Conservation (phyloP, 805 yeast species). For the Candida nonsorbophila region DNA sequence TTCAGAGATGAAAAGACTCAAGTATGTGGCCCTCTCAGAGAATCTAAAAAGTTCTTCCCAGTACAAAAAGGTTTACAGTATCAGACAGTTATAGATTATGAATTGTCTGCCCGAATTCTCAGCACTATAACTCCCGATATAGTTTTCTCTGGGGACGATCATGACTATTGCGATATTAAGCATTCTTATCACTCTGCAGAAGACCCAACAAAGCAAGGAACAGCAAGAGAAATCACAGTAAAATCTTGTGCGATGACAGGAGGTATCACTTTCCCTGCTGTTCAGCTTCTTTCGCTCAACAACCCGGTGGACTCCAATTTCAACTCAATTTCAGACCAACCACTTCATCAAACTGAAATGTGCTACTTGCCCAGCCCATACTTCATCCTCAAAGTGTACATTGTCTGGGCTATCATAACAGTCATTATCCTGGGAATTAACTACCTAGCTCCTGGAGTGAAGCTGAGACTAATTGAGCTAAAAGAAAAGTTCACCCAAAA, state of each 20-base stretch:
- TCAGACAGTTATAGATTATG: constrained; percentile 71
- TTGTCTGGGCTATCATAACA: constrained; percentile 12
- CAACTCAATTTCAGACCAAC: neutral
- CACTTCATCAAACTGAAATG: constrained; percentile 37
- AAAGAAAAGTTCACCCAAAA: neutral
- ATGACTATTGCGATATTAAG: constrained; percentile 80
- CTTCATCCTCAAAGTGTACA: constrained; percentile 32
- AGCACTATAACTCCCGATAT: constrained; percentile 56
- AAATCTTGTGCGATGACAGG: constrained; percentile 37
- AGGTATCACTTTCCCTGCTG: constrained; percentile 37
- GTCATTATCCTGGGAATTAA: constrained; percentile 9
- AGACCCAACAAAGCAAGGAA: no score
- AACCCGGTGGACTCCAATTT: constrained; percentile 30
- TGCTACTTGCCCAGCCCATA: constrained; percentile 58
- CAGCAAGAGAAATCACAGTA: constrained; percentile 30
- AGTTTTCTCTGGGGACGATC: constrained; percentile 92
- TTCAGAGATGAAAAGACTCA: constrained; percentile 60
- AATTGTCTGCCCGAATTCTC: constrained; percentile 54
- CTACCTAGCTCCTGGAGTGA: constrained; percentile 4
- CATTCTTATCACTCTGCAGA: constrained; percentile 36
- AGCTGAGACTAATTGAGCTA: neutral
- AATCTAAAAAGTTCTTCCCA: constrained; percentile 60
- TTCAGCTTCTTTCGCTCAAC: constrained; percentile 32
- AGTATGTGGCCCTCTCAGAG: constrained; percentile 74
- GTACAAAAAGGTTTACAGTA: constrained; percentile 75